Evolutionary conservation across 164 flowering plant species (phyloP).

Genomic region (Saururus chinensis): DNA sequence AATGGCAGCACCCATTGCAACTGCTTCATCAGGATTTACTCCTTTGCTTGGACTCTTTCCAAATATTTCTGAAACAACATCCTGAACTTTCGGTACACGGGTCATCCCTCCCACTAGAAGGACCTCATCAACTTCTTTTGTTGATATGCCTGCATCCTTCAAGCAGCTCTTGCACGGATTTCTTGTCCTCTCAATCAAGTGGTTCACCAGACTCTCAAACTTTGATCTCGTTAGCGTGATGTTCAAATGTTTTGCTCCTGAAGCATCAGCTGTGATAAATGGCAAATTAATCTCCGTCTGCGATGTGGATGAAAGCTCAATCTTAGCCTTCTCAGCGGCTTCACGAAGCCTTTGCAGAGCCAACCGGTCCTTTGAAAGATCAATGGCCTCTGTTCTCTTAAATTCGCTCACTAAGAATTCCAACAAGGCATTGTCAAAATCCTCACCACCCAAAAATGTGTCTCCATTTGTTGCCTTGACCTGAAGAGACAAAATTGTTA

Average conservation of each 20-base stretch:
- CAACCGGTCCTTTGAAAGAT: slow-evolving; percentile 49
- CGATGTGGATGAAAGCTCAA: slow-evolving; percentile 59
- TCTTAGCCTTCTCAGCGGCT: slow-evolving; percentile 72
- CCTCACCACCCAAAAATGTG: slow-evolving; percentile 74
- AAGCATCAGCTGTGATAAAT: slow-evolving; percentile 60
- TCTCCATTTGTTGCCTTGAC: slow-evolving; percentile 81
- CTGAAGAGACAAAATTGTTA: slow-evolving; percentile 15
- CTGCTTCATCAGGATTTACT: slow-evolving; percentile 74
- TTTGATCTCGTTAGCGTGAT: slow-evolving; percentile 58
- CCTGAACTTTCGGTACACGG: slow-evolving; percentile 65
- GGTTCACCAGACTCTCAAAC: slow-evolving; percentile 46
- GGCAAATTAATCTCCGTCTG: slow-evolving; percentile 70
- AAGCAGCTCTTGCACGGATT: slow-evolving; percentile 53
- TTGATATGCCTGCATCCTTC: slow-evolving; percentile 55
- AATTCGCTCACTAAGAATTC: slow-evolving; percentile 54
- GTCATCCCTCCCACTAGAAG: slow-evolving; percentile 78
- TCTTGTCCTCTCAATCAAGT: slow-evolving; percentile 47
- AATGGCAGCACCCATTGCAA: slow-evolving; percentile 77
- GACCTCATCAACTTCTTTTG: slow-evolving; percentile 61
- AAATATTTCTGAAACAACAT: slow-evolving; percentile 46
- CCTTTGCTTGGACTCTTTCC: slow-evolving; percentile 68
- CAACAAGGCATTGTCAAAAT: slow-evolving; percentile 54
- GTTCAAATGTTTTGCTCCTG: slow-evolving; percentile 66
- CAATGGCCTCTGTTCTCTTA: slow-evolving; percentile 47
- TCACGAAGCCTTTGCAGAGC: slow-evolving; percentile 69